Base-by-base conservation (phyloP, 331 rosid species). In the Telfairia occidentalis region DNA sequence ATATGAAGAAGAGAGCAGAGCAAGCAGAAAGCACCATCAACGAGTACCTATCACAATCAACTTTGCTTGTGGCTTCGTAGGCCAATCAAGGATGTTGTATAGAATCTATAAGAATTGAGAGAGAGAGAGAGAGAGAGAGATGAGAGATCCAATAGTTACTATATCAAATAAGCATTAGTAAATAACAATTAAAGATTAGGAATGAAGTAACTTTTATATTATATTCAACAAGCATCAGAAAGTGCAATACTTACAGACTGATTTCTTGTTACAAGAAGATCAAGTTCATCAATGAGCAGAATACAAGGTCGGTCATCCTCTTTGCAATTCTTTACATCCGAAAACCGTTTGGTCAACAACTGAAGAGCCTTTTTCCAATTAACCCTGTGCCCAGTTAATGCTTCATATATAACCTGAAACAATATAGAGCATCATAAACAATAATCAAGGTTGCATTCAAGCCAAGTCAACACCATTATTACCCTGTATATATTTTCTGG, bases 21-120 rank as follows among this genome's bases (percentile, higher is more conserved):
- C 5, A 15, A 26, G 24, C 26, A 64, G 6, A 60, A 26, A 60
- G 69, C 42, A 18, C 11, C 43, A 60, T 60, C 24, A 32, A 32
- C 32, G 43, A 60, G 23, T 80, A 94, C 97, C 98, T 82, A 94
- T 91, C 76, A 94, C 96, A 80, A 94, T 83, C 77, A 91, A 84
- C 77, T 94, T 94, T 80, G 96, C 89, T 78, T 94, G 89, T 85
- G 95, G 90, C 78, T 83, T 94, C 30, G 97, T 94, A 71, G 98
- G 98, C 98, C 98, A 94, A 77, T 94, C 97, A 79, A 94, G 98
- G 82, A 94, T 88, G 81, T 88, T 94, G 84, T 94, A 91, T 65
- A 91, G 83, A 83, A 94, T 96, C 98, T 91, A 84, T 49, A 15
- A 78, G 58, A 73, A 71, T 76, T 77, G 24, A 78, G 49, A 18